Base-by-base conservation (phyloP, 2,329 filamentous ascomycete species). In the Thelonectria olida region DNA sequence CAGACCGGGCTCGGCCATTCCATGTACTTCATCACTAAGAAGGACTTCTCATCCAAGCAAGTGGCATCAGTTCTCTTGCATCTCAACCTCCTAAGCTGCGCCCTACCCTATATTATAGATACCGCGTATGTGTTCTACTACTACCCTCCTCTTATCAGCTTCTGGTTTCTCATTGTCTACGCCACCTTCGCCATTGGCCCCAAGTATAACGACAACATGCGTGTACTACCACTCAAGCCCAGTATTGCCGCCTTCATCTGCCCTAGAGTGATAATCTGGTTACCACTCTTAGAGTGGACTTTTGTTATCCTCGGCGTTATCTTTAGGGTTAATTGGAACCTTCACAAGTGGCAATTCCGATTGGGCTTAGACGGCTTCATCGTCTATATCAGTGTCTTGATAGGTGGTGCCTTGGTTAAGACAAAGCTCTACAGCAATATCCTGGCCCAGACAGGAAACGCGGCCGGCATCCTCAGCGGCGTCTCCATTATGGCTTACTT, bases 1-100 rank as follows among this genome's bases (percentile, higher is more conserved):
- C 78, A 90, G 60, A 87, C 84, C 13, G 84, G 83, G 9, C 90
- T 85, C 64, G 86, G 86, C 1, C 87, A 90, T 68, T 82, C 87
- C 0, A 74, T 81, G 4, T 88, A 85, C 72, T 85, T 90, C 59
- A 73, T 88, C 27, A 77, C 76, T 48, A 86, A 80, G 52, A 77
- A 78, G 27, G 86, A 90, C 69, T 88, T 83, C 66, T 88, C 87
- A 0, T 68, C 85, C 25, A 76, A 78, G 42, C 81, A 87, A 17
- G 76, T 85, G 12, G 79, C 79, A 1, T 72, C 74, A 2, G 83
- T 89, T 4, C 68, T 90, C 15, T 76, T 88, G 44, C 82, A 85
- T 3, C 76, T 87, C 5, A 90, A 90, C 67, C 70, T 86, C 2
- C 76, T 90, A 2, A 83, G 80, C 45, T 81, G 81, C 25, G 63